Evolutionary conservation across 108 stramenopile genomes (phyloP).

Genomic region (Conticribra weissflogii): DNA sequence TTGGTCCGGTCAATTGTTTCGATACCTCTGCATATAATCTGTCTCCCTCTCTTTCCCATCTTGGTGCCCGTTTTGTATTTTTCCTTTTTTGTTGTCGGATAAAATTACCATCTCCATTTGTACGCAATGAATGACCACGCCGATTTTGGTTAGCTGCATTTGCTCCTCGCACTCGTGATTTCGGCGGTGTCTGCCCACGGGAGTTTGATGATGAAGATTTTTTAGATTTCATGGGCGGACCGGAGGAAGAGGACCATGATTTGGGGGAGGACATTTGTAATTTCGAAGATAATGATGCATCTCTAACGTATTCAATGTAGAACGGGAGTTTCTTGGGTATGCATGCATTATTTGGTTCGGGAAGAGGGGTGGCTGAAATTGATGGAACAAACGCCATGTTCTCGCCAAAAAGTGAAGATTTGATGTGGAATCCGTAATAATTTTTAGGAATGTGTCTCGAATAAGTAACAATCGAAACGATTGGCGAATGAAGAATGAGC

Average conservation of each 20-base stretch:
- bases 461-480: too few species aligned
- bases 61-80: constrained; percentile 58
- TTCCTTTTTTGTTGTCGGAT: constrained; percentile 9
- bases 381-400: too few species aligned
- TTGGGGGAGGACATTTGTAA: too few species aligned
- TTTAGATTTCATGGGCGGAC: not conserved
- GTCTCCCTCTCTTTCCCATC: constrained; percentile 84
- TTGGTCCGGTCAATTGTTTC: constrained; percentile 18
- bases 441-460: too few species aligned
- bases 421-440: too few species aligned
- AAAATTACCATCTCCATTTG: constrained; percentile 5
- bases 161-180: constrained; percentile 38
- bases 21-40: constrained; percentile 56
- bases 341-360: too few species aligned
- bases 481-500: too few species aligned
- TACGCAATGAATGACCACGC: constrained; percentile 37
- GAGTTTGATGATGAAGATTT: not conserved
- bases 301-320: too few species aligned
- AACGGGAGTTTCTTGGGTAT: too few species aligned
- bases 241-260: not conserved
- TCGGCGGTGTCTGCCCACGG: not conserved
- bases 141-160: constrained; percentile 49
- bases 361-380: too few species aligned
- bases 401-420: too few species aligned
- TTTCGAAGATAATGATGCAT: too few species aligned